Percentiles rank a stretch among this genome's conserved stretches.
Evolutionary conservation across 1,139 yeast species (phyloP).

Genomic region (Yarrowia galli): DNA sequence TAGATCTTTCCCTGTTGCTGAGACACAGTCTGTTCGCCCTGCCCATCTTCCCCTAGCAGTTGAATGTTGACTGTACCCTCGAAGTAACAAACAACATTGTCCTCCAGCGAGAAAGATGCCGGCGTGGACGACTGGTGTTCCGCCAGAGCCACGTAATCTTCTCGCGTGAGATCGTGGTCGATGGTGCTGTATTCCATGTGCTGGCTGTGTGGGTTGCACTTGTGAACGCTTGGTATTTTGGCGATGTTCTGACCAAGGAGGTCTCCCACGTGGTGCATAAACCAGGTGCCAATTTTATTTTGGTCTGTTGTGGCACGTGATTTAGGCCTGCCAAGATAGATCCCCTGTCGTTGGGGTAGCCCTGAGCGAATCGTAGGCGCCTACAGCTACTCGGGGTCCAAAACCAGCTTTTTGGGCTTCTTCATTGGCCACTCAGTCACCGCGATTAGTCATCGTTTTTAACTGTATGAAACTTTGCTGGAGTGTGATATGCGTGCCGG

Average conservation of each 20-base stretch:
- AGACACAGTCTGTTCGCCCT: not conserved
- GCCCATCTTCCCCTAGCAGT: slow-evolving; percentile 9
- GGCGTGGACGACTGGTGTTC: slow-evolving; percentile 51
- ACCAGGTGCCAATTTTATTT: slow-evolving; percentile 9
- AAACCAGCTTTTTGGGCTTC: not conserved
- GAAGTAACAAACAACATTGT: slow-evolving; percentile 48
- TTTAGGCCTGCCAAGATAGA: not conserved
- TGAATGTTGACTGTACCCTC: slow-evolving; percentile 26
- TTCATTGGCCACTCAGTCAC: not conserved
- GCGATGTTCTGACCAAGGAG: slow-evolving; percentile 19
- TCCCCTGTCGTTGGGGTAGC: not conserved
- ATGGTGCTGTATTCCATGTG: slow-evolving; percentile 41
- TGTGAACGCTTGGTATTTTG: not conserved
- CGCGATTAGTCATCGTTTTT: slow-evolving; percentile 1
- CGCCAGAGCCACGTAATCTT: slow-evolving; percentile 46
- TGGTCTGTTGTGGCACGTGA: not conserved
- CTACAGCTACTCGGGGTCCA: too few relatives aligned
- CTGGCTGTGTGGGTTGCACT: slow-evolving; percentile 21
- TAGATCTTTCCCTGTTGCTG: slow-evolving; percentile 41
- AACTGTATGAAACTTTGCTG: slow-evolving; percentile 4
- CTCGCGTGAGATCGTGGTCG: slow-evolving; percentile 43
- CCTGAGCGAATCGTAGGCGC: not conserved
- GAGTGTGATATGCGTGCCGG: too few relatives aligned
- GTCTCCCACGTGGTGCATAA: slow-evolving; percentile 22
- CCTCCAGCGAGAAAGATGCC: slow-evolving; percentile 50